Conservation (phyloP, 148 eudicot species). For the Polygonum maritimum region DNA sequence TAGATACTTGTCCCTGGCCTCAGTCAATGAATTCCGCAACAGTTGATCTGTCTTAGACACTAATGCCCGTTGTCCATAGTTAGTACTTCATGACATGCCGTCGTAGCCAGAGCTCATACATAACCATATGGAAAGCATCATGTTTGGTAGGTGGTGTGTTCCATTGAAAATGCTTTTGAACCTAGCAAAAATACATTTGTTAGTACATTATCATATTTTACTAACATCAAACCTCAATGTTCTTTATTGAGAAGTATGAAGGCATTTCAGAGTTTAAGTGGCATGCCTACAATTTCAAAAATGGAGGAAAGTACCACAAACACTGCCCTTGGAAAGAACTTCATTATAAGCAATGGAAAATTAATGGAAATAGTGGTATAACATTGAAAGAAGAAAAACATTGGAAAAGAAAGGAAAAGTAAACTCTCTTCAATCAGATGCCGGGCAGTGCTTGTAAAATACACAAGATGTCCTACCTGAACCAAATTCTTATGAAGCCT, state of each 20-base stretch:
- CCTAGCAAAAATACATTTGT: constrained; percentile 21
- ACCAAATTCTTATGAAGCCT: constrained; percentile 53
- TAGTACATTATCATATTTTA: not conserved
- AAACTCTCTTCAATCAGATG: not conserved
- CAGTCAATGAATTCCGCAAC: not conserved
- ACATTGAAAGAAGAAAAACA: not conserved
- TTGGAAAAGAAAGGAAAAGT: not conserved
- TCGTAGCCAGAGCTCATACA: constrained; percentile 75
- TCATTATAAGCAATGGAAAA: not conserved
- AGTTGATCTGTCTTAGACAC: not conserved
- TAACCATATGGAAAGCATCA: constrained; percentile 73
- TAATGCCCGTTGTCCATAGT: not conserved
- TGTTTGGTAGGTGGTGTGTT: constrained; percentile 54
- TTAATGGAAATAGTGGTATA: not conserved
- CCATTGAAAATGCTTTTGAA: constrained; percentile 80
- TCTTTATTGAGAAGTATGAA: not conserved
- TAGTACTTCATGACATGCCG: constrained; percentile 69
- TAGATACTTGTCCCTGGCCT: not conserved
- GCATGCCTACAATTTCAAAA: not conserved
- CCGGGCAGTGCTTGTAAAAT: not conserved
- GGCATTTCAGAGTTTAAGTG: not conserved
- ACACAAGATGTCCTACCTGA: constrained; percentile 29
- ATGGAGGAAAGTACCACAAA: not conserved
- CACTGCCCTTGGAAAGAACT: not conserved
- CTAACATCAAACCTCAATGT: not conserved